Evolutionary conservation across 129 eudicot species (phyloP).

Genomic region (Rutidosis leptorrhynchoides): DNA sequence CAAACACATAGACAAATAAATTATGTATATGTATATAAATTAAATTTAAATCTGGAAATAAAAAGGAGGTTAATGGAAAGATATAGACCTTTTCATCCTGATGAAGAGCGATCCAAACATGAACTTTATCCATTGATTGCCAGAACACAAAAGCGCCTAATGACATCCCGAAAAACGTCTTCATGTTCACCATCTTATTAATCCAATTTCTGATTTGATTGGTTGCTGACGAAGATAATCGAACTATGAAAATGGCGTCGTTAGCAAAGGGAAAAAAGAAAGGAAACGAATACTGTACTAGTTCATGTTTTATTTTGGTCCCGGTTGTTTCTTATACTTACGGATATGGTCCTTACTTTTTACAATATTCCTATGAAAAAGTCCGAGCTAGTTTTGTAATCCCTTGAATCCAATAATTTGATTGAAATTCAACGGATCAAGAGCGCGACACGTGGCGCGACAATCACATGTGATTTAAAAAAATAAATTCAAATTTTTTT

Average conservation of each 20-base stretch:
- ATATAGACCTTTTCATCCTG: slow-evolving; percentile 79
- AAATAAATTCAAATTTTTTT: too few relatives aligned
- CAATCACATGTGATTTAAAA: too few relatives aligned
- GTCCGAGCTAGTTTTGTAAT: too few relatives aligned
- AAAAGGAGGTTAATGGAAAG: background rate
- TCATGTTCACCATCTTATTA: slow-evolving; percentile 58
- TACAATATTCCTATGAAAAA: background rate
- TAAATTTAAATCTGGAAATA: too few relatives aligned
- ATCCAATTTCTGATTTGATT: background rate
- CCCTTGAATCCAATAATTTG: too few relatives aligned
- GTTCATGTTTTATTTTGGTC: background rate
- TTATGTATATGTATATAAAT: background rate
- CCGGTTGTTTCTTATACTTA: background rate
- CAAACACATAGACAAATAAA: background rate
- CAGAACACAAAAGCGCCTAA: slow-evolving; percentile 78
- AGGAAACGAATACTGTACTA: background rate
- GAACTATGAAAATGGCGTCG: slow-evolving; percentile 2
- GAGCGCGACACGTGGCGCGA: too few relatives aligned
- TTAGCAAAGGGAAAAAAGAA: background rate
- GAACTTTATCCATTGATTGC: slow-evolving; percentile 84
- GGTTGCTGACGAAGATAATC: background rate
- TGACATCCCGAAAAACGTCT: slow-evolving; percentile 71
- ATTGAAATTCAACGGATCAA: too few relatives aligned
- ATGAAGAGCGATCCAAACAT: slow-evolving; percentile 82
- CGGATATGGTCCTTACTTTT: background rate